phyloP scores from a whole-genome alignment of 371 early-diverging fungal species.

The Mortierella sp. region DNA sequence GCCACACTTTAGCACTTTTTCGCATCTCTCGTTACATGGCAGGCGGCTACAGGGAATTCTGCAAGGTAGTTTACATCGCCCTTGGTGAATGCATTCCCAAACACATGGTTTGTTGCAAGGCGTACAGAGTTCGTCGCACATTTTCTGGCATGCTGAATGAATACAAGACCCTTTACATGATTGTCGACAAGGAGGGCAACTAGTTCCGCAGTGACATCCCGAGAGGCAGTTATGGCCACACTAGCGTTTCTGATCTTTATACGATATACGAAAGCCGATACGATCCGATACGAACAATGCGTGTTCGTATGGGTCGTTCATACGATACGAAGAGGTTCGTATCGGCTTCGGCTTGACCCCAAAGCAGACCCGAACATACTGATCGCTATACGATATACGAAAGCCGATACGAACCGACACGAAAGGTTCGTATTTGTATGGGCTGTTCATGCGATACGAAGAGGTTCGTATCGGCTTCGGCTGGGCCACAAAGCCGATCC shows the following conservation, averaged over 20 bases:
- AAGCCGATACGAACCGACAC: too few relatives aligned
- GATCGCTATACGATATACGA: too few relatives aligned
- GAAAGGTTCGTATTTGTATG: too few relatives aligned
- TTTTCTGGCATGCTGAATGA: slow-evolving; percentile 56
- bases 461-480: too few relatives aligned
- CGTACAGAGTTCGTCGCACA: slow-evolving; percentile 57
- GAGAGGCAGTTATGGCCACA: slow-evolving; percentile 36
- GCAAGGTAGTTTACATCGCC: slow-evolving; percentile 60
- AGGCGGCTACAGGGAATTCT: slow-evolving; percentile 68
- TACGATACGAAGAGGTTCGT: too few relatives aligned
- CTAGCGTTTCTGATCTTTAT: neutral
- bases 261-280: too few relatives aligned
- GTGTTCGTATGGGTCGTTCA: slow-evolving; percentile 20
- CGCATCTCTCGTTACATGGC: slow-evolving; percentile 66
- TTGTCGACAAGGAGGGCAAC: slow-evolving; percentile 59
- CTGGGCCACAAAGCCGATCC: too few relatives aligned
- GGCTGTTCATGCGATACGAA: too few relatives aligned
- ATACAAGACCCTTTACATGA: slow-evolving; percentile 55
- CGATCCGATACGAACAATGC: too few relatives aligned
- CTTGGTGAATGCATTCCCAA: slow-evolving; percentile 65
- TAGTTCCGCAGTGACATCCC: slow-evolving; percentile 40
- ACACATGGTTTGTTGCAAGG: slow-evolving; percentile 60
- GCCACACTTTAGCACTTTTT: slow-evolving; percentile 59
- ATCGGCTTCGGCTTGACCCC: too few relatives aligned
- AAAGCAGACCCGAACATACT: too few relatives aligned